Base-by-base conservation (phyloP, 1,284 basidiomycete species). In the Bjerkandera adusta region DNA sequence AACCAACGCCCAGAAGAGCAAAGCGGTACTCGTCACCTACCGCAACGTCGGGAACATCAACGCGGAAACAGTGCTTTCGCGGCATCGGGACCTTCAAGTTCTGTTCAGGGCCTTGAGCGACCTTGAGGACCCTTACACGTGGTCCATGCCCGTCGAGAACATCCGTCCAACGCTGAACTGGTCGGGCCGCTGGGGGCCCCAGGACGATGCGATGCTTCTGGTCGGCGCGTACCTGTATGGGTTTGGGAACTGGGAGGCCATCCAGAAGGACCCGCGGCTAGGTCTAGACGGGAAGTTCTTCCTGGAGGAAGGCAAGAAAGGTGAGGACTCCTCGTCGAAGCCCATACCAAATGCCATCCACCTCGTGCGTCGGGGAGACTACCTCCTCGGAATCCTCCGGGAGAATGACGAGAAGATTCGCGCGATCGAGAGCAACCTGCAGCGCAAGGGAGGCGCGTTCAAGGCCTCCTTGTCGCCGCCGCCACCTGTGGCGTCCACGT, bases 331-430 rank as follows among this genome's bases (percentile, higher is more conserved):
- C 32, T 76, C 86, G 16, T 85, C 78, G 56, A 81, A 88, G 58
- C 89, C 88, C 6, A 95, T 96, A 56, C 95, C 95, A 13, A 95
- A 93, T 57, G 92, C 94, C 16, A 96, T 99, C 51, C 97, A 99
- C 67, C 86, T 99, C 34, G 96, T 97, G 34, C 89, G 97, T 39
- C 83, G 97, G 45, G 95, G 94, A 26, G 97, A 99, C 68, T 99
- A 96, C 69, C 78, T 99, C 50, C 76, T 93, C 54, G 81, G 92
- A 50, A 76, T 95, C 55, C 75, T 99, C 56, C 83, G 89, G 45
- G 95, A 98, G 66, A 87, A 94, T 69, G 89, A 93, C 59, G 92
- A 96, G 75, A 93, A 93, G 74, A 72, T 92, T 61, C 82, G 86
- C 57, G 84, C 88, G 59, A 86, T 89, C 60, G 88, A 91, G 68